phyloP scores from a whole-genome alignment of 164 flowering plant species.

The Chimonanthus praecox region DNA sequence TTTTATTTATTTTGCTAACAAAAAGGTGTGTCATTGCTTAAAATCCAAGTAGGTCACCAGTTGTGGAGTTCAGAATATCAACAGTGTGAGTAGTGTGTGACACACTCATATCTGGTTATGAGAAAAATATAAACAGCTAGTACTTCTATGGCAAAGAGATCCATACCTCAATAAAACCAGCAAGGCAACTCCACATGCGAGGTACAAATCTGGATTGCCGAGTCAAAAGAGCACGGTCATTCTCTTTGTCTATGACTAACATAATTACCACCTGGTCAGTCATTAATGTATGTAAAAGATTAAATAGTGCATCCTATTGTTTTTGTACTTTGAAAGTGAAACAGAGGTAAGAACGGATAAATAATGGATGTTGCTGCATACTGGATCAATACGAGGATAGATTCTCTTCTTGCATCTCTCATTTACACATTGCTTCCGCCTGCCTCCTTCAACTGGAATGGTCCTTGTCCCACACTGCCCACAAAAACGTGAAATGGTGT shows the following conservation, averaged over 20 bases:
- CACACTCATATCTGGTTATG: not conserved
- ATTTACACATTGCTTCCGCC: constrained; percentile 72
- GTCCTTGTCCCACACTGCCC: constrained; percentile 75
- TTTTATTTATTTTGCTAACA: not conserved
- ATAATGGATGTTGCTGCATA: constrained; percentile 16
- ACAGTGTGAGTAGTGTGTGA: not conserved
- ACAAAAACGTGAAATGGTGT: constrained; percentile 58
- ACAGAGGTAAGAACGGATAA: not conserved
- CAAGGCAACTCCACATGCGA: constrained; percentile 97
- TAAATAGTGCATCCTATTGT: not conserved
- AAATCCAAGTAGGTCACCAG: not conserved
- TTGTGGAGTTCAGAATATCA: not conserved
- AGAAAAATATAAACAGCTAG: not conserved
- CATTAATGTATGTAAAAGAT: not conserved
- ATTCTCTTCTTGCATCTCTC: constrained; percentile 67
- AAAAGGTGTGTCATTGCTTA: not conserved
- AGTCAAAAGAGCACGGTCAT: constrained; percentile 79
- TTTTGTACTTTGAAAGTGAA: too few species aligned
- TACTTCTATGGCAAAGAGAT: not conserved
- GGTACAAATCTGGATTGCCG: constrained; percentile 83
- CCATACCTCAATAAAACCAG: constrained; percentile 90
- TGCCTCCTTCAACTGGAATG: constrained; percentile 78
- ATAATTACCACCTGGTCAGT: constrained; percentile 82
- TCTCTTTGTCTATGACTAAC: constrained; percentile 89
- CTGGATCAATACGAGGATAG: constrained; percentile 97